phyloP scores from a whole-genome alignment of 441 rosid genomes.

The Theobroma grandiflorum region DNA sequence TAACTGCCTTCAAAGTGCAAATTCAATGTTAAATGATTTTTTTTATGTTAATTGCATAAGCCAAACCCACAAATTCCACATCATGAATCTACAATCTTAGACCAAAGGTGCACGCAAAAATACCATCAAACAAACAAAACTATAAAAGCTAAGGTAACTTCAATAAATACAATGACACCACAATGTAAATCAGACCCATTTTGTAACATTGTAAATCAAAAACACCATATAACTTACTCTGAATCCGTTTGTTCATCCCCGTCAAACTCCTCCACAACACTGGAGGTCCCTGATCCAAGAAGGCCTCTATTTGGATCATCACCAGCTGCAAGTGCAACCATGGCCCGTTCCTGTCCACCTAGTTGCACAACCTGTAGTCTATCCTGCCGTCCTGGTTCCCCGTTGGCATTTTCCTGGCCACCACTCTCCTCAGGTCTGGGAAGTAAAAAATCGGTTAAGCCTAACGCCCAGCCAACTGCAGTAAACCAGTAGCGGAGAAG shows the following conservation, averaged over 20 bases:
- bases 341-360: slow-evolving; percentile 72
- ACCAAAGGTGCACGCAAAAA: background rate
- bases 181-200: background rate
- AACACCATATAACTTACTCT: slow-evolving; percentile 58
- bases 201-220: background rate
- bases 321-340: slow-evolving; percentile 60
- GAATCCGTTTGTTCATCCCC: slow-evolving; percentile 83
- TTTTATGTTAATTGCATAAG: background rate
- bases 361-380: slow-evolving; percentile 60
- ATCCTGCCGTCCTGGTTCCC: slow-evolving; percentile 81
- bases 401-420: slow-evolving; percentile 78
- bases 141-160: background rate
- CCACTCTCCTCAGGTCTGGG: slow-evolving; percentile 79
- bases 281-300: slow-evolving; percentile 46
- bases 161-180: background rate
- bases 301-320: slow-evolving; percentile 56
- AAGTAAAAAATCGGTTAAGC: slow-evolving; percentile 82
- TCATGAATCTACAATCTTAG: background rate
- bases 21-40: background rate
- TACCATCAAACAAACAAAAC: background rate
- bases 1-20: background rate
- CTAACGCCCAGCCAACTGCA: slow-evolving; percentile 94
- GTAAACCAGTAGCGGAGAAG: slow-evolving; percentile 92
- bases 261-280: slow-evolving; percentile 66
- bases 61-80: background rate